Percentiles rank a stretch among this genome's conserved stretches.
These are phyloP conservation scores for Centaurea solstitialis DNA, from an alignment of 129 eudicot species.

Conservation along the genomic window DNA sequence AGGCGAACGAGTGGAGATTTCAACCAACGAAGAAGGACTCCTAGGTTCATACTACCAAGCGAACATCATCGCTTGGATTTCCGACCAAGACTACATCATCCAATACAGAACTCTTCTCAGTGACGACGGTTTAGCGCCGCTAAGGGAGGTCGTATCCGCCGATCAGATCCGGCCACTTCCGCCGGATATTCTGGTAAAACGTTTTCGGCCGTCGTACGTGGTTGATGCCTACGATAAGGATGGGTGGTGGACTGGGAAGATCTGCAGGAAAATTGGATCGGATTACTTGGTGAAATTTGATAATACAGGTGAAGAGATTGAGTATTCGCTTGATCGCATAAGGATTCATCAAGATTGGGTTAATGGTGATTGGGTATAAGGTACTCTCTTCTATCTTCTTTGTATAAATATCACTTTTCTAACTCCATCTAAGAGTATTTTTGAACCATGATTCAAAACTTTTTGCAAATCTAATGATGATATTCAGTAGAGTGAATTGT, in stretches of 20 bases:
- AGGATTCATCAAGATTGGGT: constrained; percentile 63
- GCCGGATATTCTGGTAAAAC: constrained; percentile 15
- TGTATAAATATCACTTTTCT: too few species aligned
- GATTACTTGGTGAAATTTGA: constrained; percentile 42
- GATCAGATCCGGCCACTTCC: constrained; percentile 49
- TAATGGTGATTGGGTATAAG: constrained; percentile 45
- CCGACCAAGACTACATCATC: constrained; percentile 34
- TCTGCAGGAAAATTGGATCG: constrained; percentile 11
- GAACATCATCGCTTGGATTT: constrained; percentile 27
- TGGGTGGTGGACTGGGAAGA: constrained; percentile 62
- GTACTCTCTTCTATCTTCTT: background rate
- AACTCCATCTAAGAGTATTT: too few species aligned
- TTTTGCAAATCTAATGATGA: too few species aligned
- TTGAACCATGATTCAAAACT: too few species aligned
- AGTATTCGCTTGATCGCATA: constrained; percentile 17
- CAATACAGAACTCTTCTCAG: constrained; percentile 45
- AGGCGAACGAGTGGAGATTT: constrained; percentile 48
- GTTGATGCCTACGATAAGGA: constrained; percentile 57
- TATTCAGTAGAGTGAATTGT: too few species aligned
- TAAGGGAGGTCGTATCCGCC: constrained; percentile 38
- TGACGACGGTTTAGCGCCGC: constrained; percentile 34
- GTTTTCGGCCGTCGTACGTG: constrained; percentile 16
- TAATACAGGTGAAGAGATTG: constrained; percentile 22
- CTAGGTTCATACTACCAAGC: constrained; percentile 48
- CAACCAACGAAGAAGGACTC: constrained; percentile 42